Evolutionary conservation across 257 asterid species (phyloP).

Genomic region (Ocimum tenuiflorum): DNA sequence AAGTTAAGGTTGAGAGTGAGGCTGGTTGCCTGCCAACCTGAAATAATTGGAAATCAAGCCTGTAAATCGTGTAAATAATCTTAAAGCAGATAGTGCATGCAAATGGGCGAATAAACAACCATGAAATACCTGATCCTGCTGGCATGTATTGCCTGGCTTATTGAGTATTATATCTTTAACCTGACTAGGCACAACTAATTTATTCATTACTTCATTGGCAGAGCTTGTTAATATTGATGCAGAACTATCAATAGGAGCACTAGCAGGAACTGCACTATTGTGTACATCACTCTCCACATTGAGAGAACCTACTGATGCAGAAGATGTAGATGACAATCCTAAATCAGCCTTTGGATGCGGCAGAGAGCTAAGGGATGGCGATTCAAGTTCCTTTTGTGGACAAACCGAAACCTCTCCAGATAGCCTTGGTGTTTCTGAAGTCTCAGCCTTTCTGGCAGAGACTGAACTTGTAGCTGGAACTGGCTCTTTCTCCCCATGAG

Average conservation of each 20-base stretch:
- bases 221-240: conserved; percentile 16
- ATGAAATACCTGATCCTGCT: conserved; percentile 45
- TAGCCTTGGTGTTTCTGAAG: conserved; percentile 29
- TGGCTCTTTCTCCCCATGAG: conserved; percentile 47
- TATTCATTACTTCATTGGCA: conserved; percentile 24
- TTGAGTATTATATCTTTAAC: conserved; percentile 25
- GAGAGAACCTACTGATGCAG: conserved; percentile 25
- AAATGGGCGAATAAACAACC: conserved; percentile 18
- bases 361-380: conserved; percentile 30
- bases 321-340: conserved; percentile 28
- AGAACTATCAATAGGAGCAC: conserved; percentile 27
- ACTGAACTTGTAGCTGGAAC: conserved; percentile 31
- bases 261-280: conserved; percentile 17
- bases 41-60: not conserved
- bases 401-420: conserved; percentile 23
- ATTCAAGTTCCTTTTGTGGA: conserved; percentile 37
- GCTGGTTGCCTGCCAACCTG: conserved; percentile 42
- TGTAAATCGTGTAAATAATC: conserved; percentile 9
- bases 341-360: conserved; percentile 39
- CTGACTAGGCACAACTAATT: conserved; percentile 25
- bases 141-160: conserved; percentile 21
- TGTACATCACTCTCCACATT: conserved; percentile 23
- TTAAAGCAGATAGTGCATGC: not conserved
- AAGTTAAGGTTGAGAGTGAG: conserved; percentile 24
- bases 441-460: conserved; percentile 40